Percentiles rank a stretch among this genome's conserved stretches.
phyloP scores from a whole-genome alignment of 2,329 filamentous ascomycete species.

The Clathrospora elynae region DNA sequence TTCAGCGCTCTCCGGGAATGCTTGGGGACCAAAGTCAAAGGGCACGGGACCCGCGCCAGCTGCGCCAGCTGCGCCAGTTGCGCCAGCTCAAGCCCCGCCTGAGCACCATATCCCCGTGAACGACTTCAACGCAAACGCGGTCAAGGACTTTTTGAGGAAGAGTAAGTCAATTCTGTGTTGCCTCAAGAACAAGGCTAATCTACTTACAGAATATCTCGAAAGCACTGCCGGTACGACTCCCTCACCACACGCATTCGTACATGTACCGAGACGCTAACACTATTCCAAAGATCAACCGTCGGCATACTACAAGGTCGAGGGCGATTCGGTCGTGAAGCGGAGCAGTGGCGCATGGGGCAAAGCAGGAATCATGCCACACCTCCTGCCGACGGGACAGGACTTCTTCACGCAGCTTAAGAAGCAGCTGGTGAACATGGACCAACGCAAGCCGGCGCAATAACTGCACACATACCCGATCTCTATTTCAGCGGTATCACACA shows the following conservation, averaged over 20 bases:
- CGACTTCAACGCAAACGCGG: conserved; percentile 53
- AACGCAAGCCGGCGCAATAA: conserved; percentile 40
- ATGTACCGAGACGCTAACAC: conserved; percentile 29
- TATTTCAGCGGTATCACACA: conserved; percentile 42
- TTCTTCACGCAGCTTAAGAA: conserved; percentile 55
- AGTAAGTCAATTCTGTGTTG: conserved; percentile 30
- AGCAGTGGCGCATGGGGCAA: conserved; percentile 49
- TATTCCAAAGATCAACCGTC: conserved; percentile 33
- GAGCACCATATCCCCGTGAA: conserved; percentile 45
- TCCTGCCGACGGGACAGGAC: conserved; percentile 53
- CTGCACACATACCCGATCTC: conserved; percentile 23
- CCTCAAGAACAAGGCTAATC: conserved; percentile 25
- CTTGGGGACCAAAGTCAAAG: conserved; percentile 43
- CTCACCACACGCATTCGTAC: conserved; percentile 4
- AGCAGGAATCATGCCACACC: conserved; percentile 45
- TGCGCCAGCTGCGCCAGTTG: no score
- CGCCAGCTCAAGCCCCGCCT: conserved; percentile 23
- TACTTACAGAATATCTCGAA: conserved; percentile 33
- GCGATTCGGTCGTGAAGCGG: conserved; percentile 47
- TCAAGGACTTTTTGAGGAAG: conserved; percentile 51
- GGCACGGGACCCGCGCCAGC: conserved; percentile 24
- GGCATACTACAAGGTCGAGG: conserved; percentile 48
- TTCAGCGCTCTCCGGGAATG: conserved; percentile 40
- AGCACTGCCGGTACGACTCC: conserved; percentile 33
- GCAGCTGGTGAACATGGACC: conserved; percentile 50